phyloP scores from a whole-genome alignment of 352 stramenopile genomes.

The Peronospora destructor region DNA sequence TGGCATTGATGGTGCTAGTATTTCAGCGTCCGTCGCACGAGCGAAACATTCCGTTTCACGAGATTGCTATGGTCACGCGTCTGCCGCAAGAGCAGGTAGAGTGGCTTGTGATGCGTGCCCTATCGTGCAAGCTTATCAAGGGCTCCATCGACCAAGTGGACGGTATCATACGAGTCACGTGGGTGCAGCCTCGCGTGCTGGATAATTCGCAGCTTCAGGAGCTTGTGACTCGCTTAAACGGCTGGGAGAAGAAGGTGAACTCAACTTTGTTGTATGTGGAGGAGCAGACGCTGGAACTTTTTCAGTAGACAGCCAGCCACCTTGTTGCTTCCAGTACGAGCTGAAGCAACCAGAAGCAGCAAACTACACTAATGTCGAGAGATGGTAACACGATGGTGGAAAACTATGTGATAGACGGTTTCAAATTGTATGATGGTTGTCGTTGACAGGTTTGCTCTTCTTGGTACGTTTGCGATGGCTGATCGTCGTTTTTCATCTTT shows the following conservation, averaged over 20 bases:
- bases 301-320: slow-evolving; percentile 44
- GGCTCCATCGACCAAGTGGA: slow-evolving; percentile 91
- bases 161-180: slow-evolving; percentile 90
- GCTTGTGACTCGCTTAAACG: slow-evolving; percentile 59
- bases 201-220: slow-evolving; percentile 75
- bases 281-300: slow-evolving; percentile 81
- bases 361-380: slow-evolving; percentile 8
- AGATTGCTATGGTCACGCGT: slow-evolving; percentile 88
- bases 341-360: slow-evolving; percentile 5
- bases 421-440: not conserved
- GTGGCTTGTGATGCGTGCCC: slow-evolving; percentile 97
- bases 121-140: slow-evolving; percentile 95
- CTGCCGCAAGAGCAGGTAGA: slow-evolving; percentile 91
- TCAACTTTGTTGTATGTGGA: slow-evolving; percentile 80
- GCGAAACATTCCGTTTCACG: slow-evolving; percentile 89
- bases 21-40: slow-evolving; percentile 93
- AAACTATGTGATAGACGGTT: slow-evolving; percentile 16
- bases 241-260: slow-evolving; percentile 80
- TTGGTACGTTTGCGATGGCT: not conserved
- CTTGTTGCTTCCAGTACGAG: slow-evolving; percentile 4
- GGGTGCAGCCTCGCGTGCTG: slow-evolving; percentile 89
- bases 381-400: slow-evolving; percentile 10
- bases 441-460: slow-evolving; percentile 3
- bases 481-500: too few species aligned
- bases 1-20: slow-evolving; percentile 95